phyloP scores from a whole-genome alignment of 2,329 filamentous ascomycete genomes.

The Aureobasidium mangrovei region DNA sequence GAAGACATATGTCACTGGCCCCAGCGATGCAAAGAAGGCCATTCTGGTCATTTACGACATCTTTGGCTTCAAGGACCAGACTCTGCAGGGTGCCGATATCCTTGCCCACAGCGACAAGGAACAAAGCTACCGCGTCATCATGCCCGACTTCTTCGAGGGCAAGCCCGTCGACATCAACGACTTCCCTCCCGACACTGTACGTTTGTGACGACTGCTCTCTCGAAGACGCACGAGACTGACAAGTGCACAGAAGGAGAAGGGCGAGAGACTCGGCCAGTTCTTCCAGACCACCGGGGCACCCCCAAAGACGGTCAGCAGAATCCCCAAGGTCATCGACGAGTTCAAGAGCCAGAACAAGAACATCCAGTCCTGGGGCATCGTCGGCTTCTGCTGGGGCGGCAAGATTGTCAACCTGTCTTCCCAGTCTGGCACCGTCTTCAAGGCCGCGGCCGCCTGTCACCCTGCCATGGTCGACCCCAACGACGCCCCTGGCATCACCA shows the following conservation, averaged over 20 bases:
- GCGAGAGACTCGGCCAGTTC: constrained; percentile 50
- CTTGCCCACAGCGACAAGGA: constrained; percentile 55
- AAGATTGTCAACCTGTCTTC: constrained; percentile 50
- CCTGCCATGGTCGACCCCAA: constrained; percentile 53
- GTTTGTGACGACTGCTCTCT: neutral
- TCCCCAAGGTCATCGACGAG: constrained; percentile 47
- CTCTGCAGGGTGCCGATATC: constrained; percentile 55
- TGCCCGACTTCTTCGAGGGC: constrained; percentile 86
- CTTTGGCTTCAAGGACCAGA: constrained; percentile 55
- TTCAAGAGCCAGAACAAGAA: constrained; percentile 39
- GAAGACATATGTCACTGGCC: constrained; percentile 55
- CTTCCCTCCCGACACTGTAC: constrained; percentile 46
- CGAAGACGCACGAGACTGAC: neutral
- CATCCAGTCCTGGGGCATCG: constrained; percentile 49
- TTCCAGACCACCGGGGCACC: constrained; percentile 49
- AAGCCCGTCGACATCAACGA: constrained; percentile 55
- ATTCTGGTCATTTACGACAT: constrained; percentile 54
- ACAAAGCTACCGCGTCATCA: constrained; percentile 72
- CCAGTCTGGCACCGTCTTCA: constrained; percentile 45
- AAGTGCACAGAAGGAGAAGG: constrained; percentile 43
- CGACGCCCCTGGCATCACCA: constrained; percentile 47
- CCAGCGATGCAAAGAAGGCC: constrained; percentile 46
- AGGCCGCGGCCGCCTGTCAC: constrained; percentile 48
- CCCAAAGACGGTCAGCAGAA: constrained; percentile 47
- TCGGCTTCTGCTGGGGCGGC: constrained; percentile 47